These are phyloP conservation scores for Phytopythium montanum DNA, from an alignment of 352 stramenopile genomes.

Conservation along the genomic window DNA sequence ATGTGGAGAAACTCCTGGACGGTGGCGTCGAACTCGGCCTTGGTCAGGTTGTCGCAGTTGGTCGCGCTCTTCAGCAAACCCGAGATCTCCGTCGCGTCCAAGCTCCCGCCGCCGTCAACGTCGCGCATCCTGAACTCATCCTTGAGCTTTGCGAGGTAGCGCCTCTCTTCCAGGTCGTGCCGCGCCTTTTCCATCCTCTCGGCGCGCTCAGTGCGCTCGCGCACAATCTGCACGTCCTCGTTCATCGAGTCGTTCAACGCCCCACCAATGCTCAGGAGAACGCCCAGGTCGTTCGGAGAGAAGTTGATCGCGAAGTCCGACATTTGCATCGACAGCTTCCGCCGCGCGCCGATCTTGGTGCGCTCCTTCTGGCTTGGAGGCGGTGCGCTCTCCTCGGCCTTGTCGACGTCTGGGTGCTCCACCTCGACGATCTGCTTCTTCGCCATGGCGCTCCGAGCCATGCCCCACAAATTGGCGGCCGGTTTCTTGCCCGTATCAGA, in stretches of 20 bases:
- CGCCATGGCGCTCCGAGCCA: slow-evolving; percentile 42
- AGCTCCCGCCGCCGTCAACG: slow-evolving; percentile 59
- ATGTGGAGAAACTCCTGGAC: slow-evolving; percentile 73
- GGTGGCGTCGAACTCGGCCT: slow-evolving; percentile 70
- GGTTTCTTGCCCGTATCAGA: slow-evolving; percentile 21
- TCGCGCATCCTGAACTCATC: slow-evolving; percentile 72
- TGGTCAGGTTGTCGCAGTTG: slow-evolving; percentile 72
- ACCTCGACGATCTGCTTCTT: slow-evolving; percentile 67
- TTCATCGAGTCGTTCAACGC: slow-evolving; percentile 69
- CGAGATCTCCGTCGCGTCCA: slow-evolving; percentile 69
- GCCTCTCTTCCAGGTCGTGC: slow-evolving; percentile 58
- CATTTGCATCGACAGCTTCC: slow-evolving; percentile 75
- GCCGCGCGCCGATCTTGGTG: slow-evolving; percentile 46
- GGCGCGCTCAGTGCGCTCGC: slow-evolving; percentile 40
- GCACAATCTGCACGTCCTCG: slow-evolving; percentile 60
- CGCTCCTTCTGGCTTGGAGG: slow-evolving; percentile 28
- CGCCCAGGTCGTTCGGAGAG: slow-evolving; percentile 68
- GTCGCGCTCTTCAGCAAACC: slow-evolving; percentile 55
- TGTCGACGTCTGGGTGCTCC: slow-evolving; percentile 41
- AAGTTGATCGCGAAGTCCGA: slow-evolving; percentile 86
- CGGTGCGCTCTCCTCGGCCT: slow-evolving; percentile 26
- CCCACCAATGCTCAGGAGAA: slow-evolving; percentile 72
- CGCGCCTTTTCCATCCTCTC: slow-evolving; percentile 42
- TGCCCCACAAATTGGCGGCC: slow-evolving; percentile 45
- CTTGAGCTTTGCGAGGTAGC: slow-evolving; percentile 70